Evolutionary conservation across 768 basidiomycete species (phyloP).

Genomic region (Lentinula sp.): DNA sequence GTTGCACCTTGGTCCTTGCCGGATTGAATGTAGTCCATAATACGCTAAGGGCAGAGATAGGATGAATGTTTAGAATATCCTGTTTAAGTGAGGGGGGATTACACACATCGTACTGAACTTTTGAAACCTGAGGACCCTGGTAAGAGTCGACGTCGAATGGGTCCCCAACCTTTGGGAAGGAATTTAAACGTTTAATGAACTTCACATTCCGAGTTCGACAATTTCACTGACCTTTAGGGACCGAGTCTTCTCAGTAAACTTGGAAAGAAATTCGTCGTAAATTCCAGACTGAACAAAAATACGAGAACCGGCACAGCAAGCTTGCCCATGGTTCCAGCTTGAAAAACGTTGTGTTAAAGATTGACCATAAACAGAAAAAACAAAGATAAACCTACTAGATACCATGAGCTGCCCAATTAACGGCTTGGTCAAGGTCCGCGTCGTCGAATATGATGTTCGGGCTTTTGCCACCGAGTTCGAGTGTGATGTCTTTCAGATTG

Average conservation of each 20-base stretch:
- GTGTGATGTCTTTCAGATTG: constrained; percentile 81
- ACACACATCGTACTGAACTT: constrained; percentile 37
- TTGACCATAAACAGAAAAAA: background rate
- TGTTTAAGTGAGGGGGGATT: background rate
- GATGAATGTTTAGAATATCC: background rate
- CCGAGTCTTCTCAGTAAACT: constrained; percentile 41
- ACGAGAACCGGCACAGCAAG: constrained; percentile 64
- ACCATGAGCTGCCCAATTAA: constrained; percentile 66
- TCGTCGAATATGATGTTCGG: constrained; percentile 70
- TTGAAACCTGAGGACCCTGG: constrained; percentile 62
- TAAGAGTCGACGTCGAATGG: constrained; percentile 47
- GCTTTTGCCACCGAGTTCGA: constrained; percentile 81
- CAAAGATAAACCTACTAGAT: constrained; percentile 48
- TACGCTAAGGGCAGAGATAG: constrained; percentile 35
- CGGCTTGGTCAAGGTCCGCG: constrained; percentile 65
- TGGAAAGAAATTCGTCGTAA: constrained; percentile 54
- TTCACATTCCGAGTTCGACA: constrained; percentile 11
- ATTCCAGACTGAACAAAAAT: constrained; percentile 55
- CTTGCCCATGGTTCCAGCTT: constrained; percentile 63
- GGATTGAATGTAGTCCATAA: constrained; percentile 72
- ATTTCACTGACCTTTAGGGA: constrained; percentile 19
- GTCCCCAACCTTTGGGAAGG: constrained; percentile 36
- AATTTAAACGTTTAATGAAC: constrained; percentile 20
- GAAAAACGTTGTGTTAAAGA: background rate
- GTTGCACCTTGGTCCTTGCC: constrained; percentile 71